Conservation (phyloP, 108 stramenopile genomes). For the Cyclostephanos tholiformis region DNA sequence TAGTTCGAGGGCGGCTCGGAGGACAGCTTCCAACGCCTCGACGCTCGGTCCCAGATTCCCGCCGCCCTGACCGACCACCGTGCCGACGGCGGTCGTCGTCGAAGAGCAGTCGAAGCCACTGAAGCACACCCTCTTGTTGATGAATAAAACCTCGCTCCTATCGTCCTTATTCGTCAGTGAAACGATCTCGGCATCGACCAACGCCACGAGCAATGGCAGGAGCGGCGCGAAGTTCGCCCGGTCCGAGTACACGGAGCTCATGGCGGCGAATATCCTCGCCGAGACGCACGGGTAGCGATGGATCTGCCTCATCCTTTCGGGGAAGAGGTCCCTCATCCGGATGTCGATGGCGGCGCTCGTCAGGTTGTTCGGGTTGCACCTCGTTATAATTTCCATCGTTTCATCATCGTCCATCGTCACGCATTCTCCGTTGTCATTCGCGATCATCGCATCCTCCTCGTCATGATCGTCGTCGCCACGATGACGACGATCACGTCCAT, state of each 20-base stretch:
- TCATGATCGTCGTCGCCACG: not conserved
- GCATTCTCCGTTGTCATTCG: not conserved
- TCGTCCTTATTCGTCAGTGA: slow-evolving; percentile 37
- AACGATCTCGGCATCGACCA: slow-evolving; percentile 49
- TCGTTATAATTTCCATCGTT: not conserved
- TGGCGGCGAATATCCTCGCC: slow-evolving; percentile 51
- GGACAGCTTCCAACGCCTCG: slow-evolving; percentile 31
- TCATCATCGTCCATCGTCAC: not conserved
- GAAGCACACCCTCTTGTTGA: slow-evolving; percentile 47
- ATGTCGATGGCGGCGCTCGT: slow-evolving; percentile 22
- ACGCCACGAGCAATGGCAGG: slow-evolving; percentile 28
- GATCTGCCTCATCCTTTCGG: slow-evolving; percentile 25
- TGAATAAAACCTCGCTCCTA: slow-evolving; percentile 36
- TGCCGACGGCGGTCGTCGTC: slow-evolving; percentile 48
- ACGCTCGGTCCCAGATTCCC: slow-evolving; percentile 41
- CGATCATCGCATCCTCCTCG: slow-evolving; percentile 3
- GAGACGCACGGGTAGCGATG: slow-evolving; percentile 45
- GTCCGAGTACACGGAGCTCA: slow-evolving; percentile 31
- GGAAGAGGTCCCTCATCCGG: slow-evolving; percentile 26
- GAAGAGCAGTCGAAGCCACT: slow-evolving; percentile 53
- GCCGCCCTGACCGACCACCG: slow-evolving; percentile 36
- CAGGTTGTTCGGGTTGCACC: slow-evolving; percentile 13
- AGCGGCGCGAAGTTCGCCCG: slow-evolving; percentile 28
- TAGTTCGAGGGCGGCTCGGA: slow-evolving; percentile 25
- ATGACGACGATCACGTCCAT: not conserved